phyloP scores from a whole-genome alignment of 1,284 basidiomycete genomes.

The Leccinum fallax region DNA sequence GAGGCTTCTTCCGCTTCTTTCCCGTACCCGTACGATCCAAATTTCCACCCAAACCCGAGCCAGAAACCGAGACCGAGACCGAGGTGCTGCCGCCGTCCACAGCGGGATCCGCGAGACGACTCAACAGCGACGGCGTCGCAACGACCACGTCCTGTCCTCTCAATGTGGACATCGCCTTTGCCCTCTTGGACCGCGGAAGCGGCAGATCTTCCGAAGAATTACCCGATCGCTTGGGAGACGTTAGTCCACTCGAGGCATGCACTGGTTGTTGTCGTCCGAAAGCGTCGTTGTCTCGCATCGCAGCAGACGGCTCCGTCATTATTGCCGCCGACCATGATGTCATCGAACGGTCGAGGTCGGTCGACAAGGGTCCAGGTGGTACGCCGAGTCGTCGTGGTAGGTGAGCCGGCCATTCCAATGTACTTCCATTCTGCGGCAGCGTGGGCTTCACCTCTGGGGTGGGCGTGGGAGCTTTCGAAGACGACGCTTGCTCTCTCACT shows the following conservation, averaged over 20 bases:
- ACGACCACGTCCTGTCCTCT: constrained; percentile 21
- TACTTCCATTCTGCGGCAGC: constrained; percentile 18
- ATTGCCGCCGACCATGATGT: constrained; percentile 9
- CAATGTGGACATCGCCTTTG: constrained; percentile 15
- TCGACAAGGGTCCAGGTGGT: constrained; percentile 13
- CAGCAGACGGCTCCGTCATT: constrained; percentile 10
- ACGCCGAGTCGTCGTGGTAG: constrained; percentile 29
- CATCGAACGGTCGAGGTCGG: constrained; percentile 18
- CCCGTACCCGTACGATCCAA: constrained; percentile 18
- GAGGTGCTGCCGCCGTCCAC: constrained; percentile 17
- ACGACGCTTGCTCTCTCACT: constrained; percentile 29
- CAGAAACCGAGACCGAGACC: not conserved
- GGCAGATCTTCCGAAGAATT: constrained; percentile 24
- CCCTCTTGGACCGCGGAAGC: constrained; percentile 22
- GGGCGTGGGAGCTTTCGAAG: constrained; percentile 16
- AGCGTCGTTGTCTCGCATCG: constrained; percentile 18
- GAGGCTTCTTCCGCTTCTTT: constrained; percentile 27
- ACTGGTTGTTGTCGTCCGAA: not conserved
- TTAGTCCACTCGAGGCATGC: constrained; percentile 4
- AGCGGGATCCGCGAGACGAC: constrained; percentile 32
- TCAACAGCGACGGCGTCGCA: constrained; percentile 30
- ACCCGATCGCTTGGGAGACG: constrained; percentile 27
- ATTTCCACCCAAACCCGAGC: constrained; percentile 7
- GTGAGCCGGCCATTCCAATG: constrained; percentile 29
- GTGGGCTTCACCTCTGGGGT: constrained; percentile 14